Evolutionary conservation across 1,139 yeast genomes (phyloP).

Genomic region (Diutina mesorugosa): DNA sequence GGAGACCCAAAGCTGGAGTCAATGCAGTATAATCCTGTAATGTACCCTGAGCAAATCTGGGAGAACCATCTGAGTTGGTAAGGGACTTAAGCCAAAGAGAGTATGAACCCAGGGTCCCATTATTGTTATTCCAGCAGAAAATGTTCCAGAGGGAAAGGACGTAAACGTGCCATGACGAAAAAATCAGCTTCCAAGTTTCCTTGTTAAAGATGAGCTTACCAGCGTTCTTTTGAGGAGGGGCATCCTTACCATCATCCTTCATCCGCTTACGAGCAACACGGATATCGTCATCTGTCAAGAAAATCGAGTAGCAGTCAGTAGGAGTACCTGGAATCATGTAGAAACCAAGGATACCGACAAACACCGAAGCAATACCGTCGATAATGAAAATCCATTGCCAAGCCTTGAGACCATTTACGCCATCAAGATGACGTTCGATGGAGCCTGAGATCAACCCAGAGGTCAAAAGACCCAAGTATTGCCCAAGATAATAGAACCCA

Average conservation of each 20-base stretch:
- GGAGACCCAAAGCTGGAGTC: constrained; percentile 1
- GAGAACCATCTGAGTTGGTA: constrained; percentile 9
- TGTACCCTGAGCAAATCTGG: background rate
- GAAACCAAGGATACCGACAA: constrained; percentile 50
- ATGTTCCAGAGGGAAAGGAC: constrained; percentile 38
- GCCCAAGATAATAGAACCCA: constrained; percentile 48
- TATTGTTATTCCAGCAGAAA: constrained; percentile 52
- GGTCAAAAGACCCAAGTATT: constrained; percentile 46
- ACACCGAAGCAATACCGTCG: constrained; percentile 49
- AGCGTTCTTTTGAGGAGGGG: constrained; percentile 1
- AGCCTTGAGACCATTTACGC: constrained; percentile 37
- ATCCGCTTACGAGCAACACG: constrained; percentile 47
- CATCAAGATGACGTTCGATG: constrained; percentile 33
- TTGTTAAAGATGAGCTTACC: constrained; percentile 9
- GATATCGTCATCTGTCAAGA: constrained; percentile 52
- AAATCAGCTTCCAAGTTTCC: constrained; percentile 34
- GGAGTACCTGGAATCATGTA: constrained; percentile 64
- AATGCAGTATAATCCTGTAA: background rate
- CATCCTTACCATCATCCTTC: constrained; percentile 10
- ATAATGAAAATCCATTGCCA: constrained; percentile 71
- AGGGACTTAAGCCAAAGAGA: constrained; percentile 30
- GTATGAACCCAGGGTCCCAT: constrained; percentile 40
- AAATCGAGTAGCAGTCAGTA: constrained; percentile 39
- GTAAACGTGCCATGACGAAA: constrained; percentile 44
- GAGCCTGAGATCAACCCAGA: constrained; percentile 57